phyloP scores from a whole-genome alignment of 441 rosid species.

The Aleurites moluccanus region DNA sequence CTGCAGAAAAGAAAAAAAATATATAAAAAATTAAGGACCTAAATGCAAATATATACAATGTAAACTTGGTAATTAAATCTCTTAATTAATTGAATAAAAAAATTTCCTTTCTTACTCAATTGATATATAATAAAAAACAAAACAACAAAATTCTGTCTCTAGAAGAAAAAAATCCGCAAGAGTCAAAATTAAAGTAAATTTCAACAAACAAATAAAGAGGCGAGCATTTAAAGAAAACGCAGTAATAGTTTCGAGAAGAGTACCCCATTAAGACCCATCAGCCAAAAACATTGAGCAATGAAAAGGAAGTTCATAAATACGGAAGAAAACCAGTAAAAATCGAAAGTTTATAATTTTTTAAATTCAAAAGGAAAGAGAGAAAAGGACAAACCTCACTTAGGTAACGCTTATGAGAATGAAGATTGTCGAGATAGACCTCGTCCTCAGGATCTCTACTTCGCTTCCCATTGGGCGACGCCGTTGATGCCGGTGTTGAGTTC shows the following conservation, averaged over 20 bases:
- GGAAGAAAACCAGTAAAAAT: neutral
- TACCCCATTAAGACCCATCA: neutral
- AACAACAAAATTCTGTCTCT: neutral
- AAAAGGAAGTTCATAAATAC: neutral
- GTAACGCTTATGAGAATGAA: conserved; percentile 89
- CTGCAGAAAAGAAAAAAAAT: conserved; percentile 34
- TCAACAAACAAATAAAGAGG: neutral
- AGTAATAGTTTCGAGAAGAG: neutral
- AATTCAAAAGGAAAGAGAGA: neutral
- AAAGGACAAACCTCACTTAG: conserved; percentile 71
- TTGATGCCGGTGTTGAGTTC: conserved; percentile 39
- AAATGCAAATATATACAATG: conserved; percentile 10
- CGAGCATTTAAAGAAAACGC: neutral
- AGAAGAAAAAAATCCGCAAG: neutral
- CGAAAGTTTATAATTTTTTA: neutral
- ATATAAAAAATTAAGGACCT: neutral
- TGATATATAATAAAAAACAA: neutral
- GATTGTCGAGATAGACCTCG: conserved; percentile 87
- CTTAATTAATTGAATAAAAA: neutral
- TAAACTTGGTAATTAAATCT: neutral
- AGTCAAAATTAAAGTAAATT: neutral
- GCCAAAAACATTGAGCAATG: conserved; percentile 3
- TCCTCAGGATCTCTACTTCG: conserved; percentile 90
- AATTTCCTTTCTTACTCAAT: neutral
- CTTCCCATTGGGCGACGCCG: conserved; percentile 65